phyloP scores from a whole-genome alignment of 164 flowering plant genomes.

The Cinnamomum micranthum region DNA sequence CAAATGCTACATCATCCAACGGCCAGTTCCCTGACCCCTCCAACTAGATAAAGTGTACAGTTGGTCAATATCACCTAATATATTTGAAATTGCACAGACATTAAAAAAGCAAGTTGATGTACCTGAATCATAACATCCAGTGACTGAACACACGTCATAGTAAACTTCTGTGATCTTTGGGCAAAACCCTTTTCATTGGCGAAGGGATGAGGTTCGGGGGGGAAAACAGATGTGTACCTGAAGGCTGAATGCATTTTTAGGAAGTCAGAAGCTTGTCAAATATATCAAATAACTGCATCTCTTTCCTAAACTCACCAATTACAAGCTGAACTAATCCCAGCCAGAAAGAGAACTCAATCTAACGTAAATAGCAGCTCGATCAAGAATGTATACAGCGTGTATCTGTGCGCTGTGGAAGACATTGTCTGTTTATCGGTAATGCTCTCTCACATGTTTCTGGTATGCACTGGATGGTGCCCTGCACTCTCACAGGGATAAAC shows the following conservation, averaged over 20 bases:
- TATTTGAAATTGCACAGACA: neutral
- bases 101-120: constrained; percentile 7
- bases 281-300: too few species aligned
- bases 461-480: too few species aligned
- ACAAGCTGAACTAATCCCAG: too few species aligned
- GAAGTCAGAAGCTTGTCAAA: neutral
- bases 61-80: neutral
- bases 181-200: constrained; percentile 41
- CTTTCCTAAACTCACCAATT: too few species aligned
- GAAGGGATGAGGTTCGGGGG: constrained; percentile 83
- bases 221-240: constrained; percentile 82
- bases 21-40: constrained; percentile 99
- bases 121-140: constrained; percentile 93
- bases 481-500: too few species aligned
- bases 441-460: too few species aligned
- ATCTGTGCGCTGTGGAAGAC: too few species aligned
- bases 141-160: constrained; percentile 65
- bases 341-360: too few species aligned
- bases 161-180: constrained; percentile 30
- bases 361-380: too few species aligned
- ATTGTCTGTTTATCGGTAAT: too few species aligned
- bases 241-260: constrained; percentile 46
- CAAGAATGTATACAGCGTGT: too few species aligned
- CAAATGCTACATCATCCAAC: constrained; percentile 66
- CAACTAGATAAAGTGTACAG: constrained; percentile 41